phyloP scores from a whole-genome alignment of 306 rosid species.

The Crotalaria pallida region DNA sequence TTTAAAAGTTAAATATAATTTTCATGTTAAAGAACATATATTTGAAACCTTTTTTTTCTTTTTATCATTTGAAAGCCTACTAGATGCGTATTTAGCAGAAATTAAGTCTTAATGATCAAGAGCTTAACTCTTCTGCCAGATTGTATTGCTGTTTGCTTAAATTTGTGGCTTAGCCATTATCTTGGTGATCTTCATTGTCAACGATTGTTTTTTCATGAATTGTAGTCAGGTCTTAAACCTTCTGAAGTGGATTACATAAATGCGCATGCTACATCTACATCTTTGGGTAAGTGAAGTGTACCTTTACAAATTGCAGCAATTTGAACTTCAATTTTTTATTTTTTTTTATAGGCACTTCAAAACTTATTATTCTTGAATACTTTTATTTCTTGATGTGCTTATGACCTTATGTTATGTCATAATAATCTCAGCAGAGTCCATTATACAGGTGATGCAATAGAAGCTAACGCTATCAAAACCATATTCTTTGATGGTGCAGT shows the following conservation, averaged over 20 bases:
- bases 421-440: neutral
- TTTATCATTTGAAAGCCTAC: conserved; percentile 10
- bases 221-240: conserved; percentile 79
- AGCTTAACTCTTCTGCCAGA: conserved; percentile 7
- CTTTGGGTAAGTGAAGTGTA: conserved; percentile 53
- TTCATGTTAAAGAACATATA: neutral
- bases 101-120: neutral
- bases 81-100: neutral
- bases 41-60: neutral
- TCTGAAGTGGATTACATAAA: conserved; percentile 77
- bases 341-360: too few relatives aligned
- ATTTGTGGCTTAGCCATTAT: conserved; percentile 14
- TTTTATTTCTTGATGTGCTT: neutral
- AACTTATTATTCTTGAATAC: conserved; percentile 3
- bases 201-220: conserved; percentile 21
- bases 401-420: too few relatives aligned
- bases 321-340: too few relatives aligned
- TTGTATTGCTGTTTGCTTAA: conserved; percentile 5
- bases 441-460: conserved; percentile 67
- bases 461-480: conserved; percentile 84
- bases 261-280: conserved; percentile 93
- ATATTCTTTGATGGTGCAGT: conserved; percentile 45
- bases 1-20: neutral
- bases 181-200: neutral
- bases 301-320: conserved; percentile 16